phyloP scores from a whole-genome alignment of 2,329 filamentous ascomycete genomes.

The Talaromyces funiculosus region DNA sequence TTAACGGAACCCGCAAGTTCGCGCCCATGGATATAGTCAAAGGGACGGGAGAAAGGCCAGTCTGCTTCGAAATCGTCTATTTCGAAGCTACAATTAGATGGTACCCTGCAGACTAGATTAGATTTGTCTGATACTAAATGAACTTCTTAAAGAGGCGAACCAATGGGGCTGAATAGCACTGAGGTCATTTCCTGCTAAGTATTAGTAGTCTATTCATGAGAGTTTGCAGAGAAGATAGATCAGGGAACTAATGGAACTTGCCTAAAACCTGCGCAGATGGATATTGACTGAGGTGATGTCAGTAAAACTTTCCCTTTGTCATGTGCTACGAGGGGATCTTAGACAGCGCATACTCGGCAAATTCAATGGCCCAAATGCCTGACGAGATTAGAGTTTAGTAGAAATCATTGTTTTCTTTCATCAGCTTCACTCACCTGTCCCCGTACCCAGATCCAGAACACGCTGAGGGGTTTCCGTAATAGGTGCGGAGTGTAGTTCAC shows the following conservation, averaged over 20 bases:
- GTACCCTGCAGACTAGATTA: constrained; percentile 16
- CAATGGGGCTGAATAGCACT: constrained; percentile 20
- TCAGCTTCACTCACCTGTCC: constrained; percentile 12
- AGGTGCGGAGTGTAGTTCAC: constrained; percentile 27
- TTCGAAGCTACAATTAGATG: constrained; percentile 22
- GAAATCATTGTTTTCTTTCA: not conserved
- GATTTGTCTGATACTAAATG: not conserved
- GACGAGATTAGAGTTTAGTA: not conserved
- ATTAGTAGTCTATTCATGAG: not conserved
- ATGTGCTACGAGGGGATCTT: not conserved
- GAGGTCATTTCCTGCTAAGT: constrained; percentile 18
- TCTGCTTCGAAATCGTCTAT: constrained; percentile 24
- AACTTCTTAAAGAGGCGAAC: constrained; percentile 11
- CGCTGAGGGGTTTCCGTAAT: constrained; percentile 20
- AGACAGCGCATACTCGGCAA: constrained; percentile 10
- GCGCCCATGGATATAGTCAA: constrained; percentile 24
- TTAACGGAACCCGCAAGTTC: constrained; percentile 20
- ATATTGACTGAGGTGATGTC: constrained; percentile 15
- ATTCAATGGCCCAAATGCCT: constrained; percentile 14
- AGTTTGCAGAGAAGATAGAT: not conserved
- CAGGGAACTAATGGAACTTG: not conserved
- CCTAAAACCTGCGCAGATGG: constrained; percentile 18
- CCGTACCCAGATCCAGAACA: constrained; percentile 37
- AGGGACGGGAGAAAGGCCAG: constrained; percentile 20
- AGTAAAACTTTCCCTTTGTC: not conserved